Conservation (phyloP, 129 eudicot species). For the Mikania micrantha region DNA sequence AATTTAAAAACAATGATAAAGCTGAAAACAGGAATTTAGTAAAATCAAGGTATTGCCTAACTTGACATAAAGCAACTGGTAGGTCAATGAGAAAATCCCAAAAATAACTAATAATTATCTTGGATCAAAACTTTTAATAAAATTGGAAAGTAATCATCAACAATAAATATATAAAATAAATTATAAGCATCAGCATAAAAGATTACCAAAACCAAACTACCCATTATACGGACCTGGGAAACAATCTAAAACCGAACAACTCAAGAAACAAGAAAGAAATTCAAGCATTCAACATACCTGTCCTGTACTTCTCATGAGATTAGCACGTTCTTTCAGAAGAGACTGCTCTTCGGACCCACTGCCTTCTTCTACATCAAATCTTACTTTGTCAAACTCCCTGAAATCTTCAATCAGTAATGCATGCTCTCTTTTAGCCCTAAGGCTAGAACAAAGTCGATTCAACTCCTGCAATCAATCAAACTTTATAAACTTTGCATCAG, state of each 20-base stretch:
- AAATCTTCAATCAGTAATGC: conserved; percentile 94
- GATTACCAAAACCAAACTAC: background rate
- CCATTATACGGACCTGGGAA: background rate
- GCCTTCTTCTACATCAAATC: conserved; percentile 91
- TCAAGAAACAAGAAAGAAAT: conserved; percentile 14
- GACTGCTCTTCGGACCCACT: conserved; percentile 68
- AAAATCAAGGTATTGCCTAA: too few relatives aligned
- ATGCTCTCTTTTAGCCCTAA: conserved; percentile 93
- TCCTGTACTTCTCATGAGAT: conserved; percentile 67
- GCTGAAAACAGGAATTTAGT: too few relatives aligned
- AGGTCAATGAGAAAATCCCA: too few relatives aligned
- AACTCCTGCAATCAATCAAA: conserved; percentile 56
- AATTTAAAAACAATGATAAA: too few relatives aligned
- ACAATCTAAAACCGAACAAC: background rate
- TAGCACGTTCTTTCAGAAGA: conserved; percentile 81
- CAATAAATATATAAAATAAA: background rate
- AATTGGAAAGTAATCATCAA: background rate
- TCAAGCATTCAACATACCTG: conserved; percentile 49
- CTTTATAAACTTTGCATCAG: background rate
- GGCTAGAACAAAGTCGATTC: conserved; percentile 75
- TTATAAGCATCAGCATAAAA: too few relatives aligned
- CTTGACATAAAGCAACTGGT: too few relatives aligned
- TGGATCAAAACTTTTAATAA: background rate
- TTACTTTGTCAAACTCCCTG: conserved; percentile 75
- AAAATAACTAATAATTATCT: background rate